Evolutionary conservation across 805 yeast species (phyloP).

Genomic region (Citeromyces matritensis): DNA sequence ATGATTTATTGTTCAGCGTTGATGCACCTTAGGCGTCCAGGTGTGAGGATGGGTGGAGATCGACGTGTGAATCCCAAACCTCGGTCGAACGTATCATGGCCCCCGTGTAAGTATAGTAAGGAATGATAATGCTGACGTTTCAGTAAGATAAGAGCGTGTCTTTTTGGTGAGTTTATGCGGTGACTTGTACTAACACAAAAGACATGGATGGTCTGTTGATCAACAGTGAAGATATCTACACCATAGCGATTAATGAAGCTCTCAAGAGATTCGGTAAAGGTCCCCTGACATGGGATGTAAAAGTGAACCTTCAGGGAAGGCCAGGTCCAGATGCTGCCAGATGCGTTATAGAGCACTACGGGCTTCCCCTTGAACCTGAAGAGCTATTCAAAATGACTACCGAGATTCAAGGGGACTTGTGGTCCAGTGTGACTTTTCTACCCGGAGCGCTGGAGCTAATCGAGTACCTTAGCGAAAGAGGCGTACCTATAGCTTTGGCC

Average conservation of each 20-base stretch:
- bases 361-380: constrained; percentile 39
- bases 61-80: too few species aligned
- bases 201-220: constrained; percentile 95
- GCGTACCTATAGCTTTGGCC: constrained; percentile 78
- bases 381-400: constrained; percentile 40
- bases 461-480: constrained; percentile 26
- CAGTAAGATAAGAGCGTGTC: constrained; percentile 42
- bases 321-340: constrained; percentile 72
- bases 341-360: constrained; percentile 51
- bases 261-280: constrained; percentile 62
- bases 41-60: too few species aligned
- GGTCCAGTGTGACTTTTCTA: constrained; percentile 53
- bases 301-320: constrained; percentile 76
- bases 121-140: background rate
- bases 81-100: background rate
- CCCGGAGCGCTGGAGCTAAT: constrained; percentile 80
- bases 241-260: constrained; percentile 56
- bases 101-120: too few species aligned
- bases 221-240: constrained; percentile 86
- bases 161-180: constrained; percentile 37
- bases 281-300: constrained; percentile 80
- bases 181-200: constrained; percentile 1
- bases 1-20: too few species aligned
- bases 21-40: too few species aligned
- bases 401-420: constrained; percentile 34